phyloP scores from a whole-genome alignment of 1,139 yeast species.

The Starmera stellimalicola region DNA sequence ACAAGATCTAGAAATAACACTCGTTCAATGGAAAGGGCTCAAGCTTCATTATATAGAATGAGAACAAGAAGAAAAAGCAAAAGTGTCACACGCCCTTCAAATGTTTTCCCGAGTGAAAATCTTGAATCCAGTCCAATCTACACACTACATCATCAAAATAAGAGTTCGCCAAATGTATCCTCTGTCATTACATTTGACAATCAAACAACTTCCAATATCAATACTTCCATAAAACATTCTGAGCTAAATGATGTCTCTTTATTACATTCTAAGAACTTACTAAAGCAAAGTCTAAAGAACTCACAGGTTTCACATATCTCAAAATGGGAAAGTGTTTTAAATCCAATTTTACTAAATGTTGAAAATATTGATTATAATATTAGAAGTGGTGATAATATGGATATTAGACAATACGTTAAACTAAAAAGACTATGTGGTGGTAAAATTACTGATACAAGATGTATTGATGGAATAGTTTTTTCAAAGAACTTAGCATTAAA shows the following conservation, averaged over 20 bases:
- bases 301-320: constrained; percentile 51
- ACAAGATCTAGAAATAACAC: constrained; percentile 25
- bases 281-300: constrained; percentile 58
- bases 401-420: constrained; percentile 80
- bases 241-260: constrained; percentile 26
- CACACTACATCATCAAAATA: constrained; percentile 1
- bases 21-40: constrained; percentile 53
- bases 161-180: constrained; percentile 7
- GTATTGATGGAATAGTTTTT: constrained; percentile 74
- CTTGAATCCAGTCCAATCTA: background rate
- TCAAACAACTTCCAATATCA: background rate
- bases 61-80: constrained; percentile 49
- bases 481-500: constrained; percentile 81
- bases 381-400: constrained; percentile 63
- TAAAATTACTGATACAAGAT: constrained; percentile 43
- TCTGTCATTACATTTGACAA: background rate
- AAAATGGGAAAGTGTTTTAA: constrained; percentile 44
- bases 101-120: background rate
- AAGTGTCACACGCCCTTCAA: constrained; percentile 24
- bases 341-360: constrained; percentile 33
- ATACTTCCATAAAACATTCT: constrained; percentile 8
- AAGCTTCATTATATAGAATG: constrained; percentile 58
- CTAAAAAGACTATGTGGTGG: constrained; percentile 82
- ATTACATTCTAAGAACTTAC: constrained; percentile 23
- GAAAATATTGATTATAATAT: constrained; percentile 46